Evolutionary conservation across 148 eudicot genomes (phyloP), one percentile per base, ranked within the genome.

Genomic region (Cornus suecica): DNA sequence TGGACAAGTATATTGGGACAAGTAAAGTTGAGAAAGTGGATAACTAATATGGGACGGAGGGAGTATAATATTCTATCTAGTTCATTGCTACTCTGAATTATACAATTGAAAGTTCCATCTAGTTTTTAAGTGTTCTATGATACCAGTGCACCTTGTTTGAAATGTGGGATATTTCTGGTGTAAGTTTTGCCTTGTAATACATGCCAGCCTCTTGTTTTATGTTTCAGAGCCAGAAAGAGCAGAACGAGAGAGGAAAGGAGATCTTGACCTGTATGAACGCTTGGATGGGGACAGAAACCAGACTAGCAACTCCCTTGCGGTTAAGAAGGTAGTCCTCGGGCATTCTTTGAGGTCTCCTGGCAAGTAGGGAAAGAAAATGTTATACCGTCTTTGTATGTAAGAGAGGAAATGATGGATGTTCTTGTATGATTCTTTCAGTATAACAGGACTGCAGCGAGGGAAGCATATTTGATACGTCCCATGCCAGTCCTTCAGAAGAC

Each of bases 241-340:
- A 69, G 94, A 91, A 79, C 87, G 99, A 80, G 98, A 91, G 84
- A 90, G 99, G 76, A 95, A 95, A 90, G 98, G 97, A 72, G 99
- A 95, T 85, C 97, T 95, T 77, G 99, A 95, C 82, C 97, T 79
- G 68, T 95, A 87, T 81, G 99, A 95, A 79, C 93, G 97, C 67
- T 70, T 95, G 86, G 92, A 93, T 83, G 99, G 98, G 79, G 97
- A 95, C 70, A 90, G 98, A 86, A 93, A 95, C 78, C 91, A 82
- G 58, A 91, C 93, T 52, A 90, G 70, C 77, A 79, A 82, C 78
- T 79, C 79, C 16, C 86, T 95, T 24, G 99, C 99, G 28, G 92
- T 95, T 31, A 95, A 95, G 85, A 95, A 95, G 98, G 99, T 95
- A 84, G 22, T 4, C 27, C 67, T 28, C 26, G 41, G 72, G 52